phyloP scores from a whole-genome alignment of 2,329 filamentous ascomycete species.

The Paracoccidioides lutzii region DNA sequence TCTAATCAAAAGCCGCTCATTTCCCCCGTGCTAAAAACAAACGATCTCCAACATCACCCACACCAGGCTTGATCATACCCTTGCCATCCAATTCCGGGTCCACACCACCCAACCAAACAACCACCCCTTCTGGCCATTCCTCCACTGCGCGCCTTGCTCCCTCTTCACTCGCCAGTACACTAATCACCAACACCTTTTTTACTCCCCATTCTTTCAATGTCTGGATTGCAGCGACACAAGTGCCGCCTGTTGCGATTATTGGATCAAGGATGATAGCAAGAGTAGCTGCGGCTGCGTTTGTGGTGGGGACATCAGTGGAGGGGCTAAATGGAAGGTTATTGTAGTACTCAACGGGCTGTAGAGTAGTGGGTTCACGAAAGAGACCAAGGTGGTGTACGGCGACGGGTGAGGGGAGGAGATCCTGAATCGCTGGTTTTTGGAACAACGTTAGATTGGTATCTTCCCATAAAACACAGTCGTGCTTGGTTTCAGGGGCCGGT shows the following conservation, averaged over 20 bases:
- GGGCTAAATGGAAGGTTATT: constrained; percentile 70
- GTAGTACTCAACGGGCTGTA: constrained; percentile 92
- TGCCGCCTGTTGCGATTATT: constrained; percentile 86
- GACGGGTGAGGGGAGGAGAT: constrained; percentile 64
- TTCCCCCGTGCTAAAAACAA: constrained; percentile 84
- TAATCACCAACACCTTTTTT: constrained; percentile 62
- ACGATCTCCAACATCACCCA: constrained; percentile 84
- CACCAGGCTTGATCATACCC: constrained; percentile 81
- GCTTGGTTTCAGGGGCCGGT: background rate
- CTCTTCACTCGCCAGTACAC: constrained; percentile 57
- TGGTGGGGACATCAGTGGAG: constrained; percentile 15
- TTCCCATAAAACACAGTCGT: background rate
- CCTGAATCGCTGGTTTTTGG: constrained; percentile 51
- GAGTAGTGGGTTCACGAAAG: constrained; percentile 76
- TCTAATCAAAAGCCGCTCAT: constrained; percentile 25
- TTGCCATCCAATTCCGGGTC: constrained; percentile 58
- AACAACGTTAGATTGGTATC: background rate
- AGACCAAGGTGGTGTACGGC: constrained; percentile 89
- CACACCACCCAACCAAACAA: constrained; percentile 68
- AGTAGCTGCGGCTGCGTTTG: constrained; percentile 36
- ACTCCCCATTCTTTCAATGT: constrained; percentile 85
- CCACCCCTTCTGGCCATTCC: constrained; percentile 51
- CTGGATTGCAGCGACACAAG: constrained; percentile 77
- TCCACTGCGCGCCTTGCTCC: constrained; percentile 60
- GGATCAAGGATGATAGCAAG: constrained; percentile 82